phyloP scores from a whole-genome alignment of 805 yeast genomes.

The Yarrowia bubula region DNA sequence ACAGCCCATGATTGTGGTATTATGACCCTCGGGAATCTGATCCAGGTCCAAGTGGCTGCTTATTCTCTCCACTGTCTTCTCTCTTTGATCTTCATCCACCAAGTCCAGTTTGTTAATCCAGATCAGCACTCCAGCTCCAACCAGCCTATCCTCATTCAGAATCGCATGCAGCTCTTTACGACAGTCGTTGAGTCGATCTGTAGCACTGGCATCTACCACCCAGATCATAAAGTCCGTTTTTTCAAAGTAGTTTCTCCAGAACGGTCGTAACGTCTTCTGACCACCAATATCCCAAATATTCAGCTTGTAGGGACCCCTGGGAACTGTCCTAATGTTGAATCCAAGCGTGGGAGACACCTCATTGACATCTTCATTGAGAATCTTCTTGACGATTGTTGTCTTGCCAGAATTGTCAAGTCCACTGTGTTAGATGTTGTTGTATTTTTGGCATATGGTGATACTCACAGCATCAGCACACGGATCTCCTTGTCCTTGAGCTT shows the following conservation, averaged over 20 bases:
- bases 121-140: conserved; percentile 65
- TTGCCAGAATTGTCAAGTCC: conserved; percentile 94
- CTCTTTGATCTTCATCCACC: conserved; percentile 36
- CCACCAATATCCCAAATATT: conserved; percentile 83
- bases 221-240: conserved; percentile 74
- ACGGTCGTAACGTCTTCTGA: conserved; percentile 73
- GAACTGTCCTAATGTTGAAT: conserved; percentile 68
- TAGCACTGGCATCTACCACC: conserved; percentile 73
- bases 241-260: conserved; percentile 93
- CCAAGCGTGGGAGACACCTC: conserved; percentile 88
- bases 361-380: conserved; percentile 51
- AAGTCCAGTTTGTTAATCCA: conserved; percentile 75
- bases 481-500: conserved; percentile 76
- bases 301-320: conserved; percentile 38
- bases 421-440: conserved; percentile 28
- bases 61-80: conserved; percentile 28
- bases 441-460: not conserved
- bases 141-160: conserved; percentile 63
- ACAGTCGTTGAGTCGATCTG: conserved; percentile 64
- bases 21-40: conserved; percentile 41
- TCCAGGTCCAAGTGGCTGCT: conserved; percentile 38
- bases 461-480: conserved; percentile 61
- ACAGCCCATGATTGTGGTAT: conserved; percentile 46
- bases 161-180: conserved; percentile 61
- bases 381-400: conserved; percentile 69